Evolutionary conservation across 2,329 filamentous ascomycete species (phyloP), one percentile per base, ranked within the genome.

Genomic region (Sporothrix globosa): DNA sequence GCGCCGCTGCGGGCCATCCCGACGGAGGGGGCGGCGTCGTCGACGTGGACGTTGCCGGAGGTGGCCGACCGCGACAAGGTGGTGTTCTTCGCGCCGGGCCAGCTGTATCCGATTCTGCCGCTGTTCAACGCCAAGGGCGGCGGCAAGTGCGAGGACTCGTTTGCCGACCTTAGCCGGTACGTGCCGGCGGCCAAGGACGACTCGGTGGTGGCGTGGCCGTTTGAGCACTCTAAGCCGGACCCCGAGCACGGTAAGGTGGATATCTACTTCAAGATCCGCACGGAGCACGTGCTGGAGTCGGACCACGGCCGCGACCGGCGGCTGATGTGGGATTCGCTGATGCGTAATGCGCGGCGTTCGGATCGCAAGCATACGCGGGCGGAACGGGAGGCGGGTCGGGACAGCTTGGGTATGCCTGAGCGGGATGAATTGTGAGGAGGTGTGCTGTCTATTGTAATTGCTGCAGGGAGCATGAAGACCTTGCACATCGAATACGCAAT

Each of bases 81-180:
- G 5, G 77, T 81, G 27, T 79, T 82, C 61, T 82, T 82, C 72
- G 80, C 81, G 48, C 80, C 81, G 0, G 81, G 79, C 0, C 81
- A 81, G 19, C 76, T 82, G n/a, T 82, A 82, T 70, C 78, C 78
- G 34, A 77, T 81, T n/a, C 68, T 82, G 66, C 81, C 80, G 63
- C 73, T 82, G 39, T 82, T 77, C 75, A 80, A 81, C 0, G 79
- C 81, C 24, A 75, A 76, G 54, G 76, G 73, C 9, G 76, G 73
- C 44, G 58, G 58, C 39, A 77, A 78, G 46, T 82, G 80, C 71
- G 75, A 79, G 65, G 50, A 60, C 13, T 60, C 63, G 5, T 72
- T 77, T 11, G 50, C 72, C 39, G 74, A 77, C 68, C 71, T 77
- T 19, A 41, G 54, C 39, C 73, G 73, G 65, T 77, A 77, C 74